Evolutionary conservation across 805 yeast species (phyloP).

Genomic region (Henningerozyma blattae): DNA sequence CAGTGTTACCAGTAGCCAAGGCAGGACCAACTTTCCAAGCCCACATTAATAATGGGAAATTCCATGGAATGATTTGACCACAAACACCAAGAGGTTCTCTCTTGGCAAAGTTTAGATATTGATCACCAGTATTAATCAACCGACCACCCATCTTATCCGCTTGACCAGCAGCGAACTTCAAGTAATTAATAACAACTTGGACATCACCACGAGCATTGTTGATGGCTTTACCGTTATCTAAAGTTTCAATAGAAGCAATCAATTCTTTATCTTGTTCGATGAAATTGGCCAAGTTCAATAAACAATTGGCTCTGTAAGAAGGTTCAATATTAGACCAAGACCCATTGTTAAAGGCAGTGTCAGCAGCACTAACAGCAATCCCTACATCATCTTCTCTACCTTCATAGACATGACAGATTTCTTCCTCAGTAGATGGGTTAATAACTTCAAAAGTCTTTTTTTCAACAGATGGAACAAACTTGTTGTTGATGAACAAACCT

Average conservation of each 20-base stretch:
- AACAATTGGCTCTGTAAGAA: conserved; percentile 43
- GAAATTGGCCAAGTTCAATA: conserved; percentile 66
- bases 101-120: conserved; percentile 53
- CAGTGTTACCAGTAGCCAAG: conserved; percentile 74
- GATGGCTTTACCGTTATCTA: conserved; percentile 83
- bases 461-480: conserved; percentile 48
- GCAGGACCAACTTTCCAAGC: conserved; percentile 86
- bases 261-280: conserved; percentile 64
- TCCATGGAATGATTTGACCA: conserved; percentile 88
- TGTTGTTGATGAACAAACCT: conserved; percentile 67
- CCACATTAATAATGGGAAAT: conserved; percentile 81
- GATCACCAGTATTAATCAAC: conserved; percentile 46
- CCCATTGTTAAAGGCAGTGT: conserved; percentile 53
- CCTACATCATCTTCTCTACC: conserved; percentile 69
- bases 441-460: conserved; percentile 51
- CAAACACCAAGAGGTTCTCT: conserved; percentile 84
- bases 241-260: conserved; percentile 72
- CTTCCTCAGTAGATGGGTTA: conserved; percentile 62
- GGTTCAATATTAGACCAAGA: conserved; percentile 64
- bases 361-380: conserved; percentile 76
- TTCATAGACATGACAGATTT: conserved; percentile 51
- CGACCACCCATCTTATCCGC: conserved; percentile 58
- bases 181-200: conserved; percentile 51
- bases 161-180: conserved; percentile 79
- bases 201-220: conserved; percentile 68